Percentiles rank a stretch among this genome's conserved stretches.
Evolutionary conservation across 805 yeast species (phyloP).

Genomic region (Trichomonascus vanleenenianus): DNA sequence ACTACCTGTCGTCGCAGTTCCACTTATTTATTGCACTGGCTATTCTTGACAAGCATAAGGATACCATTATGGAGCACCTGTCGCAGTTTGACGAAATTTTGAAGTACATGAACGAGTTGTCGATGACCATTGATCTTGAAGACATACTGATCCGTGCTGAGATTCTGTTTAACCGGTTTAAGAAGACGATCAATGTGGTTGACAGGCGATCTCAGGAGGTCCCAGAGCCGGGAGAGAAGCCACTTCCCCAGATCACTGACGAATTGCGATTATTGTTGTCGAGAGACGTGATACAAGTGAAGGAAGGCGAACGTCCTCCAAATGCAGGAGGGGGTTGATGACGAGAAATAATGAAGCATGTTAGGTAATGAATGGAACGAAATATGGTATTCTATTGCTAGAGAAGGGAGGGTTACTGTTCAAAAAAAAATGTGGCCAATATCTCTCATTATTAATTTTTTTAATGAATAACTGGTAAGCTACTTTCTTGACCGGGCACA

Average conservation of each 20-base stretch:
- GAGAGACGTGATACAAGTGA: slow-evolving; percentile 54
- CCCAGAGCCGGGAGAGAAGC: background rate
- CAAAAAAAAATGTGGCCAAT: too few relatives aligned
- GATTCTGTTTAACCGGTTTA: slow-evolving; percentile 68
- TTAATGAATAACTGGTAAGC: too few relatives aligned
- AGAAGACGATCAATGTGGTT: slow-evolving; percentile 69
- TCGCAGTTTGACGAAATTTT: slow-evolving; percentile 83
- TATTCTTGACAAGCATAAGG: slow-evolving; percentile 79
- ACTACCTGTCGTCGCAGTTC: slow-evolving; percentile 76
- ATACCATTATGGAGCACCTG: slow-evolving; percentile 65
- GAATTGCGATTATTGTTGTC: slow-evolving; percentile 56
- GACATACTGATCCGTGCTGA: slow-evolving; percentile 82
- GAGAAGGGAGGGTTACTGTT: too few relatives aligned
- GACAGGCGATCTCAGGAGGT: slow-evolving; percentile 34
- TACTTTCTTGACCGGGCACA: too few relatives aligned
- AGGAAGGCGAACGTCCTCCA: slow-evolving; percentile 39
- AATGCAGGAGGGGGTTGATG: slow-evolving; percentile 29
- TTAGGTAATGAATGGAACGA: background rate
- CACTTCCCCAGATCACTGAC: slow-evolving; percentile 30
- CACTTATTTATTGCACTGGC: slow-evolving; percentile 84
- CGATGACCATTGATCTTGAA: slow-evolving; percentile 64
- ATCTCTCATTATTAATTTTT: too few relatives aligned
- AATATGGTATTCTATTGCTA: too few relatives aligned
- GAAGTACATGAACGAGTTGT: slow-evolving; percentile 85
- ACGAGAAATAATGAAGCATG: background rate